phyloP scores from a whole-genome alignment of 768 basidiomycete genomes.

The Pholiota microspora region DNA sequence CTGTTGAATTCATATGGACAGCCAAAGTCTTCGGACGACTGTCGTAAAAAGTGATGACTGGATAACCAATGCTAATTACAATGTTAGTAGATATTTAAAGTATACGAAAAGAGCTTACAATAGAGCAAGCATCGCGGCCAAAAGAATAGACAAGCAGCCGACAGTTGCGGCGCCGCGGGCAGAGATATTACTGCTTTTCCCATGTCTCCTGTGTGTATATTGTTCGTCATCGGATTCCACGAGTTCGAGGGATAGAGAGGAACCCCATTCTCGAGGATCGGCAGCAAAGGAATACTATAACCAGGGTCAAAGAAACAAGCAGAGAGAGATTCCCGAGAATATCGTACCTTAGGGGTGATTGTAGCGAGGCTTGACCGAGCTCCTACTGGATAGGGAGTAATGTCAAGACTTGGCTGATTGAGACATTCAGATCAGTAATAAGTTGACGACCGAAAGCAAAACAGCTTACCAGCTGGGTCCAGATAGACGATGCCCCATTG shows the following conservation, averaged over 20 bases:
- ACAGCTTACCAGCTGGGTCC: slow-evolving; percentile 21
- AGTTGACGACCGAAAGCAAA: neutral
- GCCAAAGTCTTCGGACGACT: slow-evolving; percentile 26
- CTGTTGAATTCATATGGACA: slow-evolving; percentile 52
- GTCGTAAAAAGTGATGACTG: slow-evolving; percentile 32
- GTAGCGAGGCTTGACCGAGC: slow-evolving; percentile 28
- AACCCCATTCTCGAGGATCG: slow-evolving; percentile 58
- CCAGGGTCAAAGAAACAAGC: neutral
- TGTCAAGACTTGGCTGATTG: slow-evolving; percentile 27
- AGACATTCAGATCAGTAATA: neutral
- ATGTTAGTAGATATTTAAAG: neutral
- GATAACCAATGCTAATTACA: slow-evolving; percentile 33
- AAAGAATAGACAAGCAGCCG: slow-evolving; percentile 48
- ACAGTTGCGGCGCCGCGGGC: slow-evolving; percentile 67
- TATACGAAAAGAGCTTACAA: slow-evolving; percentile 49
- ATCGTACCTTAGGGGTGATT: slow-evolving; percentile 26
- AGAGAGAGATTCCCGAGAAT: neutral
- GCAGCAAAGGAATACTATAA: slow-evolving; percentile 48
- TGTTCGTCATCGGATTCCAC: slow-evolving; percentile 42
- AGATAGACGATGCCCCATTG: slow-evolving; percentile 18
- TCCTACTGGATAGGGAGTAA: slow-evolving; percentile 29
- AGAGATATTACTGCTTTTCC: slow-evolving; percentile 37
- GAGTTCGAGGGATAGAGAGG: slow-evolving; percentile 40
- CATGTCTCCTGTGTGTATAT: slow-evolving; percentile 19
- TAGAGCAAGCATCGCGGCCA: slow-evolving; percentile 43